These are phyloP conservation scores for Tolypocladium ophioglossoides DNA, from an alignment of 2,329 filamentous ascomycete genomes.

Conservation along the genomic window DNA sequence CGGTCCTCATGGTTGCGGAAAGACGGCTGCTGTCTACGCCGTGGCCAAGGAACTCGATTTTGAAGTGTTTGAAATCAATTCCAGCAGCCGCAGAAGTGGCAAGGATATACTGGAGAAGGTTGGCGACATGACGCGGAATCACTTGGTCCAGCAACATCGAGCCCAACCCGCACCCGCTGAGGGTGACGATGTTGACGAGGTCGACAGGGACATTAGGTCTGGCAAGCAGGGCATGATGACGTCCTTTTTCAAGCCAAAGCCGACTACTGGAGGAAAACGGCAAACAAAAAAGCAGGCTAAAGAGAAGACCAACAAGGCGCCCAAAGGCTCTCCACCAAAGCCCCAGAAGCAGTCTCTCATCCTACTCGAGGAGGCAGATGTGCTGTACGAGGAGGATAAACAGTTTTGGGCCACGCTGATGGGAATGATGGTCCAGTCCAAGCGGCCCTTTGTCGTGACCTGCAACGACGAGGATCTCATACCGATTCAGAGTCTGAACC, in stretches of 20 bases:
- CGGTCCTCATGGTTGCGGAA: slow-evolving; percentile 82
- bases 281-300: slow-evolving; percentile 17
- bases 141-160: slow-evolving; percentile 57
- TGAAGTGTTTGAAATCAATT: slow-evolving; percentile 90
- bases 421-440: slow-evolving; percentile 70
- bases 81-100: slow-evolving; percentile 71
- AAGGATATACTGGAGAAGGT: slow-evolving; percentile 86
- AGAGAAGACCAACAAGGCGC: slow-evolving; percentile 12
- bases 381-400: slow-evolving; percentile 91
- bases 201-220: slow-evolving; percentile 45
- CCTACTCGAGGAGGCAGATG: slow-evolving; percentile 83
- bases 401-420: slow-evolving; percentile 85
- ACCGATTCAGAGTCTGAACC: slow-evolving; percentile 59
- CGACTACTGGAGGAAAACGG: slow-evolving; percentile 14
- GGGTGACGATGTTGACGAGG: slow-evolving; percentile 13
- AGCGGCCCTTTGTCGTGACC: slow-evolving; percentile 86
- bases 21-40: slow-evolving; percentile 86
- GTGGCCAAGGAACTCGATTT: slow-evolving; percentile 86
- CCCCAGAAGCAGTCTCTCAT: slow-evolving; percentile 89
- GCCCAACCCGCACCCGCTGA: slow-evolving; percentile 19
- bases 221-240: slow-evolving; percentile 71
- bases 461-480: slow-evolving; percentile 88
- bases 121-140: slow-evolving; percentile 94
- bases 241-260: slow-evolving; percentile 62
- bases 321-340: slow-evolving; percentile 25